phyloP scores from a whole-genome alignment of 2,329 filamentous ascomycete species.

The Capronia epimyces region DNA sequence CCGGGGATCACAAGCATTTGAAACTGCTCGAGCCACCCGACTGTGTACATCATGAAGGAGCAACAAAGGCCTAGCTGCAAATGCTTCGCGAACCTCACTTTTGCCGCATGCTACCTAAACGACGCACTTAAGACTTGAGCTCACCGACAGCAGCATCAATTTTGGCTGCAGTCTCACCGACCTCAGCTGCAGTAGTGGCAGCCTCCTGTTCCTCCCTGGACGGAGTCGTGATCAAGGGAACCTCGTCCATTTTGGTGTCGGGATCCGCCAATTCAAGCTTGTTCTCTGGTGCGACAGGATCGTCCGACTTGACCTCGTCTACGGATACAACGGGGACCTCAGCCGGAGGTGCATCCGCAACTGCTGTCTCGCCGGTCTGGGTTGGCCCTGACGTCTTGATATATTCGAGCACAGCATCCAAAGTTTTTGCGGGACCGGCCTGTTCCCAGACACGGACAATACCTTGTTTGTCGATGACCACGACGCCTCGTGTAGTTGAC shows the following conservation, averaged over 20 bases:
- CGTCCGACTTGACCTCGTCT: no score
- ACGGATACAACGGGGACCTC: constrained; percentile 16
- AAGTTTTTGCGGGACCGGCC: constrained; percentile 71
- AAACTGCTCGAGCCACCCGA: neutral
- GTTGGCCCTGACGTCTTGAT: constrained; percentile 20
- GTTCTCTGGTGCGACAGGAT: constrained; percentile 15
- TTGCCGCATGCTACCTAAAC: neutral
- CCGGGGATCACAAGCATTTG: constrained; percentile 55
- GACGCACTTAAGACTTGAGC: constrained; percentile 6
- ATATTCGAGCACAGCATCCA: constrained; percentile 69
- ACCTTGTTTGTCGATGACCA: constrained; percentile 75
- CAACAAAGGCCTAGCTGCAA: neutral
- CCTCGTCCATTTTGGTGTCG: constrained; percentile 25
- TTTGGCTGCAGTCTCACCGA: constrained; percentile 24
- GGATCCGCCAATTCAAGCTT: constrained; percentile 19
- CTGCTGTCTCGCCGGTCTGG: constrained; percentile 14
- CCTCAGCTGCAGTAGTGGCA: constrained; percentile 25
- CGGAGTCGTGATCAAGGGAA: constrained; percentile 20
- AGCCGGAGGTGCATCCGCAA: constrained; percentile 13
- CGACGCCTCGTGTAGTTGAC: constrained; percentile 72
- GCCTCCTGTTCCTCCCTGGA: constrained; percentile 21
- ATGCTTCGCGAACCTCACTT: neutral
- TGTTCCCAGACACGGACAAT: constrained; percentile 70
- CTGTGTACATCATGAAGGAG: neutral
- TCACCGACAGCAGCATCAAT: constrained; percentile 13